Evolutionary conservation across 1,139 yeast species (phyloP), one percentile per base, ranked within the genome.

Genomic region (Schwanniomyces etchellsii): DNA sequence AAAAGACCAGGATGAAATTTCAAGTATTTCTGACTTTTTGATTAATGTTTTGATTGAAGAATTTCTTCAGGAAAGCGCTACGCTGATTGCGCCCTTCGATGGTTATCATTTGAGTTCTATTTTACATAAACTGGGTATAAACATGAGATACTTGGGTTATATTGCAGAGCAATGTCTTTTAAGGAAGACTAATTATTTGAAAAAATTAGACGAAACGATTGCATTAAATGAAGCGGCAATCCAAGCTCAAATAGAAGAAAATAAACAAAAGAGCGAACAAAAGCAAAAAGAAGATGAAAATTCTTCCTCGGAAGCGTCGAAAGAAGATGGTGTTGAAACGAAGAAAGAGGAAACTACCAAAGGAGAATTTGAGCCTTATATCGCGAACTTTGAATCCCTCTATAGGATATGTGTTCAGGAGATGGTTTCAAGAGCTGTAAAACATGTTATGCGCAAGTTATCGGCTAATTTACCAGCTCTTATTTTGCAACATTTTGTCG

Each of bases 111-210:
- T 91, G 47, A 64, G 86, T 18, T 64, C 68, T 25, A 55, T 70
- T 33, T 59, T 91, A 57, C 98, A 91, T 57, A 74, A 74, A 44
- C 65, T 68, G 32, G 98, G 98, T 66, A 81, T 91, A 51, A 89
- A 86, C 55, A 54, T 89, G 63, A 81, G 98, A 60, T 89, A 91
- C 50, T 67, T 91, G 47, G 96, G 96, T 38, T 60, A 55, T 31
- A 50, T 81, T 46, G 79, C 78, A 14, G 50, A 30, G 20, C 36
- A 30, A 28, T 21, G 32, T 28, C 33, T 47, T 21, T 31, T 21
- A 3, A 55, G 47, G 40, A 55, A 52, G 36, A 51, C 52, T 18
- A 52, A 49, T n/a, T 52, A 46, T 28, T 35, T 42, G 27, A 42
- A 47, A 25, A 40, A 43, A 18, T 36, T 48, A 20, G 52, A 50